Evolutionary conservation across 1,139 yeast genomes (phyloP).

Genomic region (Kodamaea ohmeri): DNA sequence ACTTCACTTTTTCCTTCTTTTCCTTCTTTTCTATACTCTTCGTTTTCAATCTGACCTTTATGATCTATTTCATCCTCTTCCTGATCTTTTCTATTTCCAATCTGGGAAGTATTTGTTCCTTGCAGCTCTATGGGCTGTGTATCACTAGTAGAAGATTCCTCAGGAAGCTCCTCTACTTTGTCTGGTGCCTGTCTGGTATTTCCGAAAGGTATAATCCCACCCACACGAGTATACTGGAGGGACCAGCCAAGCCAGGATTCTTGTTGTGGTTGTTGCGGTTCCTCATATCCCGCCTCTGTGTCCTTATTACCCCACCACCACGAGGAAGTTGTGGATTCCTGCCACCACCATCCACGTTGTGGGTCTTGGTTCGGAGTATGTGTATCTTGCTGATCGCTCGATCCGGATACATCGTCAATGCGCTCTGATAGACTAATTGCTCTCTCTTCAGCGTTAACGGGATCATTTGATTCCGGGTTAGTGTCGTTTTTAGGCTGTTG

Average conservation of each 20-base stretch:
- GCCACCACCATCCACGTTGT: constrained; percentile 5
- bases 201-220: constrained; percentile 17
- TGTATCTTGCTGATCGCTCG: not conserved
- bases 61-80: too few relatives aligned
- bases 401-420: not conserved
- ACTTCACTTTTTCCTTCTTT: not conserved
- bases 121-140: too few relatives aligned
- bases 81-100: too few relatives aligned
- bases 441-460: too few relatives aligned
- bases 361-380: not conserved
- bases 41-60: not conserved
- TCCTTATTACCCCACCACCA: not conserved
- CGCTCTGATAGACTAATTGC: too few relatives aligned
- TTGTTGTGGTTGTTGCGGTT: too few relatives aligned
- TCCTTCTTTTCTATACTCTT: not conserved
- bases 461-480: not conserved
- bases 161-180: too few relatives aligned
- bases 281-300: not conserved
- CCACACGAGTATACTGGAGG: constrained; percentile 15
- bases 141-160: too few relatives aligned
- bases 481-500: not conserved
- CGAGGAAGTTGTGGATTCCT: not conserved
- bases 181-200: not conserved
- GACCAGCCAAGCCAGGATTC: constrained; percentile 18
- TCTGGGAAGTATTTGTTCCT: too few relatives aligned